A percentile compares a stretch with the other conserved stretches of the same genome.
phyloP scores from a whole-genome alignment of 495 filamentous ascomycete genomes.

The Tuber indicum region DNA sequence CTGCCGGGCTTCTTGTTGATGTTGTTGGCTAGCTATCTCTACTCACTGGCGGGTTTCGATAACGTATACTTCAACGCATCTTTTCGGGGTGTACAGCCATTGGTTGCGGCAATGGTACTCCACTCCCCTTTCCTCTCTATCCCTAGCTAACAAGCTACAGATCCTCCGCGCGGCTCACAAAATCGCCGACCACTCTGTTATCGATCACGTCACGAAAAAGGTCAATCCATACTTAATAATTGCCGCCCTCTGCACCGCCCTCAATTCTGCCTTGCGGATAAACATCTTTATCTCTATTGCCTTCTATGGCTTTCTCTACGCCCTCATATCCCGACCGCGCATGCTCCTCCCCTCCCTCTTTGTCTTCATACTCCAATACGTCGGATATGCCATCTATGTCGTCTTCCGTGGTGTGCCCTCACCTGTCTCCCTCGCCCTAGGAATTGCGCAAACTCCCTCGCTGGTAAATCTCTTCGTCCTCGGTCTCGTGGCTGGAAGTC shows the following conservation, averaged over 20 bases:
- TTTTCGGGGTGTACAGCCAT: constrained; percentile 43
- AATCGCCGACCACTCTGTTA: constrained; percentile 42
- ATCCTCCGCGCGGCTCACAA: constrained; percentile 43
- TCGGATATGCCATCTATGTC: constrained; percentile 42
- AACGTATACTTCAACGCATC: constrained; percentile 44
- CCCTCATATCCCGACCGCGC: constrained; percentile 32
- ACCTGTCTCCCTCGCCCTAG: constrained; percentile 43
- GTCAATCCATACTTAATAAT: constrained; percentile 42
- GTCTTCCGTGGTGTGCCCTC: constrained; percentile 43
- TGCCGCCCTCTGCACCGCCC: constrained; percentile 42
- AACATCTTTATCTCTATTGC: constrained; percentile 46
- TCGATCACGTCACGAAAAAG: constrained; percentile 39
- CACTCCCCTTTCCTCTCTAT: neutral
- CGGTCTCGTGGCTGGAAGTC: constrained; percentile 43
- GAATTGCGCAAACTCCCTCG: constrained; percentile 42
- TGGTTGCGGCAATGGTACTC: constrained; percentile 44
- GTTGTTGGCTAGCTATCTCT: constrained; percentile 42
- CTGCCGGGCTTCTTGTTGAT: constrained; percentile 44
- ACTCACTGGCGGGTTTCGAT: constrained; percentile 41
- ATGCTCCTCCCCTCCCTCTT: constrained; percentile 37
- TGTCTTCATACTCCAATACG: constrained; percentile 43
- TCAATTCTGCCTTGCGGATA: constrained; percentile 43
- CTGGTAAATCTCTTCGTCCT: constrained; percentile 44
- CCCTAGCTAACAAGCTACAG: constrained; percentile 17
- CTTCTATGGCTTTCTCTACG: constrained; percentile 43